Base-by-base conservation (phyloP, 2,329 filamentous ascomycete genomes). In the Penicillium fuscoglaucum region DNA sequence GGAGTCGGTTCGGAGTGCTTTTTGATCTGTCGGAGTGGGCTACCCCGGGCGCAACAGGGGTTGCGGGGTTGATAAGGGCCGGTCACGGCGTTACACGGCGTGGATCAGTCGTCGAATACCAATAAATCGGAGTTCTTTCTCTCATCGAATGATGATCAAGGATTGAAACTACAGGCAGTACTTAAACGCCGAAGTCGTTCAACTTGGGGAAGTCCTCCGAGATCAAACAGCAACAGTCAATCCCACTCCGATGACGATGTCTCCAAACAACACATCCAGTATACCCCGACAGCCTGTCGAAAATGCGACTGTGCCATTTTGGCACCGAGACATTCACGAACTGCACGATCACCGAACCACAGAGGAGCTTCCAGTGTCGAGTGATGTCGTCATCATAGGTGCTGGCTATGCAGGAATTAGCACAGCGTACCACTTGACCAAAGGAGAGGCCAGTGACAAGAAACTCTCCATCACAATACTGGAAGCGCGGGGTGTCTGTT, bases 331-430 rank as follows among this genome's bases (percentile, higher is more conserved):
- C 19, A 70, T 70, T 2, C 70, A 79, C 52, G 60, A 70, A 3
- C 68, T 82, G 0, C 74, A 78, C 57, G 64, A 76, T 50, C 69
- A 76, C 58, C 73, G 76, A 6, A 75, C 71, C 28, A 78, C 76
- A 1, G 65, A 72, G 8, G 64, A 72, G 2, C 64, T 83, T 0
- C 80, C 80, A 0, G 45, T 62, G 0, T 58, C 75, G 31, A 74
- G 71, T 31, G 79, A 83, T 46, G 75, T 83, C 51, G 72, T 77
- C 17, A 76, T 83, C 39, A 74, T 83, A 9, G 81, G 80, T 0
- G 76, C 78, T 15, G 81, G 81, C 0, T 80, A 77, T 54, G 72
- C 80, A 5, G 81, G 81, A 3, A 74, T 76, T 0, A 73, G 75
- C 1, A 74, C 77, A 5, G 76, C 76, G 0, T 79, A 80, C 45